Conservation (phyloP, 768 basidiomycete genomes). For the Coprinopsis sp. region DNA sequence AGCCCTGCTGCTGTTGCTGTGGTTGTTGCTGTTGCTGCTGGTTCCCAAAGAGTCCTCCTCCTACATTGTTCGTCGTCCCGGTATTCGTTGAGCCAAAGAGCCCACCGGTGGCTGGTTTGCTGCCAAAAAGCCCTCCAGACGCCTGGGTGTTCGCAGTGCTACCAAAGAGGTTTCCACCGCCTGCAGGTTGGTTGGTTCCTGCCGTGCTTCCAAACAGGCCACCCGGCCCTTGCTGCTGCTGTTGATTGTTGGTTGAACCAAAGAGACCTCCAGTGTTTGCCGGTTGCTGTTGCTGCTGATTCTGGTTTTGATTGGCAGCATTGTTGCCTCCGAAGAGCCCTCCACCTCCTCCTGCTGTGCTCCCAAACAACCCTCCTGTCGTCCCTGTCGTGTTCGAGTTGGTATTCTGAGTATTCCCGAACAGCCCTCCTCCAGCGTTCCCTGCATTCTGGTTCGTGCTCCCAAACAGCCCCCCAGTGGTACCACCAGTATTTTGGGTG, state of each 20-base stretch:
- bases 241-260: slow-evolving; percentile 17
- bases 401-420: slow-evolving; percentile 16
- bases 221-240: slow-evolving; percentile 14
- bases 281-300: slow-evolving; percentile 17
- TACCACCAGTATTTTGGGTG: slow-evolving; percentile 7
- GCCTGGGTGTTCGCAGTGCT: slow-evolving; percentile 12
- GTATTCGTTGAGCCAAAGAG: slow-evolving; percentile 23
- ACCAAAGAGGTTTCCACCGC: slow-evolving; percentile 22
- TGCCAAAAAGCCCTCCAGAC: slow-evolving; percentile 19
- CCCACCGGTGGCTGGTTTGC: slow-evolving; percentile 18
- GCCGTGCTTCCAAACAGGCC: slow-evolving; percentile 19
- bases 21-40: slow-evolving; percentile 23
- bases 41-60: slow-evolving; percentile 16
- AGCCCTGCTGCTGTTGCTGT: slow-evolving; percentile 26
- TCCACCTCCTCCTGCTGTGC: slow-evolving; percentile 13
- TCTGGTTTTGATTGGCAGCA: too few relatives aligned
- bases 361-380: slow-evolving; percentile 22
- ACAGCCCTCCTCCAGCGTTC: slow-evolving; percentile 14
- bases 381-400: slow-evolving; percentile 9
- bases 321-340: slow-evolving; percentile 29
- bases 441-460: slow-evolving; percentile 2
- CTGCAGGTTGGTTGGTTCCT: slow-evolving; percentile 13
- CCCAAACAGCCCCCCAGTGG: slow-evolving; percentile 10
- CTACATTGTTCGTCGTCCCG: slow-evolving; percentile 1
- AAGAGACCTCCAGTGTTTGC: slow-evolving; percentile 25